phyloP scores from a whole-genome alignment of 2,329 filamentous ascomycete species.

The Alternaria sp. region DNA sequence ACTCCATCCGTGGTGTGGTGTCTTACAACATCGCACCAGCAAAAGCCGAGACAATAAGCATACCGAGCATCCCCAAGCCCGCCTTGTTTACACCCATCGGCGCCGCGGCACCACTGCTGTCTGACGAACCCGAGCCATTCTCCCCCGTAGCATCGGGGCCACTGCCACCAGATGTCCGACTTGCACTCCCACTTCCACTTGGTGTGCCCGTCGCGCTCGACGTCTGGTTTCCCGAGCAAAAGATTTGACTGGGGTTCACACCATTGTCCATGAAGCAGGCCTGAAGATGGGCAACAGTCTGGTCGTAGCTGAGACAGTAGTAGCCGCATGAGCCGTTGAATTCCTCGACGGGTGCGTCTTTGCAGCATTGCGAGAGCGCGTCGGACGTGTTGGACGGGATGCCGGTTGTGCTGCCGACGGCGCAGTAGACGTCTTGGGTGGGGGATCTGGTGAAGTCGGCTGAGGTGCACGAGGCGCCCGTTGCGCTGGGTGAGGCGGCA shows the following conservation, averaged over 20 bases:
- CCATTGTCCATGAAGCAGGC: conserved; percentile 42
- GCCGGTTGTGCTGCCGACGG: conserved; percentile 34
- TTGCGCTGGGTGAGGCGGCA: conserved; percentile 28
- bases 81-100: conserved; percentile 36
- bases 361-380: conserved; percentile 44
- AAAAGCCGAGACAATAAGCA: conserved; percentile 39
- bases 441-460: conserved; percentile 40
- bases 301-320: conserved; percentile 42
- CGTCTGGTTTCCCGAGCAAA: conserved; percentile 39
- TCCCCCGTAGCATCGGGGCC: conserved; percentile 14
- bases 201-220: conserved; percentile 41
- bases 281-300: conserved; percentile 39
- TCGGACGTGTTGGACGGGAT: conserved; percentile 38
- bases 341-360: conserved; percentile 40
- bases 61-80: conserved; percentile 40
- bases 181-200: conserved; percentile 23
- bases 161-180: conserved; percentile 10
- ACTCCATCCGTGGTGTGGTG: neutral
- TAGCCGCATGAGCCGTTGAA: conserved; percentile 43
- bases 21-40: conserved; percentile 41
- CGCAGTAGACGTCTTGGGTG: conserved; percentile 41
- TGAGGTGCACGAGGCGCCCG: conserved; percentile 33
- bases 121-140: neutral
- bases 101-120: conserved; percentile 27
- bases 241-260: conserved; percentile 31